Percentiles rank a stretch among this genome's conserved stretches.
phyloP scores from a whole-genome alignment of 495 filamentous ascomycete species.

The Penicillium crystallinum region DNA sequence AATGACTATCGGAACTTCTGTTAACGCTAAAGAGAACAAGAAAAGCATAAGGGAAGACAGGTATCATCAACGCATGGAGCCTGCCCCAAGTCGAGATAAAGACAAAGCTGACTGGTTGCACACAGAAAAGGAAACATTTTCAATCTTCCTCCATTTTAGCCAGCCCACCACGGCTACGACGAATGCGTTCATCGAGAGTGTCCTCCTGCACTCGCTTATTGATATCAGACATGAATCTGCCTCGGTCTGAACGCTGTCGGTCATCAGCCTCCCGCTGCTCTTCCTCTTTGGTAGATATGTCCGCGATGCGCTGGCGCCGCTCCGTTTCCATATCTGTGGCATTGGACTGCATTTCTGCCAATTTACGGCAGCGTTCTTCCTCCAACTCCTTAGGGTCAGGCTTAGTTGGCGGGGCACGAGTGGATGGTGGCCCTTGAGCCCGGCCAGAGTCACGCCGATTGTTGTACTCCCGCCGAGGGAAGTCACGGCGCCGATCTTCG shows the following conservation, averaged over 20 bases:
- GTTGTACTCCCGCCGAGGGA: slow-evolving; percentile 12
- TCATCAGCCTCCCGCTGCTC: slow-evolving; percentile 58
- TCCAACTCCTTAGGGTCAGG: slow-evolving; percentile 24
- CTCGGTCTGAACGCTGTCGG: slow-evolving; percentile 36
- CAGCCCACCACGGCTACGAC: slow-evolving; percentile 36
- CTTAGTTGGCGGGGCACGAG: slow-evolving; percentile 9
- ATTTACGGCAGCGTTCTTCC: slow-evolving; percentile 50
- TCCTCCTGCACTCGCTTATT: slow-evolving; percentile 38
- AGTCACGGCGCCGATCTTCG: slow-evolving; percentile 14
- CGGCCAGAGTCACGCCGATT: slow-evolving; percentile 19
- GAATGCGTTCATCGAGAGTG: slow-evolving; percentile 40
- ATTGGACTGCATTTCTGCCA: slow-evolving; percentile 84
- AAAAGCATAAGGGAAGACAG: neutral
- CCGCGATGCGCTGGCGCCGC: slow-evolving; percentile 64
- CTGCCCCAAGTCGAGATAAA: neutral
- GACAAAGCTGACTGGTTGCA: neutral
- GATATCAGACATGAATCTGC: slow-evolving; percentile 38
- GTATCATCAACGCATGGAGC: neutral
- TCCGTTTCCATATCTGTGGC: slow-evolving; percentile 73
- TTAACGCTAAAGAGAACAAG: neutral
- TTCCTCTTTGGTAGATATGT: slow-evolving; percentile 61
- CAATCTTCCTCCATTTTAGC: slow-evolving; percentile 33
- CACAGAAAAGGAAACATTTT: neutral
- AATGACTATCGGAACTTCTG: neutral
- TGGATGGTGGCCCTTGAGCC: slow-evolving; percentile 12